Percentiles rank a stretch among this genome's conserved stretches.
These are phyloP conservation scores for Yamadazyma triangularis DNA, from an alignment of 1,139 yeast species.

Conservation along the genomic window DNA sequence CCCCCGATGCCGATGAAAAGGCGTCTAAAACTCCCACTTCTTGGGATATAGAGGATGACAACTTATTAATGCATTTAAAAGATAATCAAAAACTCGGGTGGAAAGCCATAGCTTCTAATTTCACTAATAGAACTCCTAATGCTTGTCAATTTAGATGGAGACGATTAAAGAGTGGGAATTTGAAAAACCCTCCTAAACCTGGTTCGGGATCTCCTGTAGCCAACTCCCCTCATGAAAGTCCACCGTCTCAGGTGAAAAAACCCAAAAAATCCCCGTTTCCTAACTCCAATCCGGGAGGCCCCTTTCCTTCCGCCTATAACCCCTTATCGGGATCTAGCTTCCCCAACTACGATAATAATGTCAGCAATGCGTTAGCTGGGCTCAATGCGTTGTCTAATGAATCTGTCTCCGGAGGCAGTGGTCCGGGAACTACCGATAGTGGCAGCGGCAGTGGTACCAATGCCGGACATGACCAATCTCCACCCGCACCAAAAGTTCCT, in stretches of 20 bases:
- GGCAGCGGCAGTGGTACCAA: constrained; percentile 2
- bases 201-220: too few species aligned
- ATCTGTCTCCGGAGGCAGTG: constrained; percentile 16
- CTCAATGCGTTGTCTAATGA: constrained; percentile 41
- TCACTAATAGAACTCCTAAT: constrained; percentile 66
- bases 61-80: constrained; percentile 61
- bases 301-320: constrained; percentile 30
- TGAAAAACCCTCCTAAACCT: constrained; percentile 53
- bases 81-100: constrained; percentile 71
- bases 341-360: constrained; percentile 41
- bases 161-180: constrained; percentile 59
- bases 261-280: constrained; percentile 19
- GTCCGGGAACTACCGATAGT: background rate
- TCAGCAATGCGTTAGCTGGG: constrained; percentile 44
- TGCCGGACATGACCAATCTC: constrained; percentile 21
- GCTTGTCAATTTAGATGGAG: constrained; percentile 83
- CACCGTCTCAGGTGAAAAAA: too few species aligned
- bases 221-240: too few species aligned
- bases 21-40: constrained; percentile 55
- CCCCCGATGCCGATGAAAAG: constrained; percentile 2
- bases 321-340: constrained; percentile 36
- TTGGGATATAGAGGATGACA: constrained; percentile 74
- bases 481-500: constrained; percentile 17
- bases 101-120: constrained; percentile 71
- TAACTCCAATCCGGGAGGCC: constrained; percentile 13